phyloP scores from a whole-genome alignment of 495 filamentous ascomycete genomes.

The Margaritispora aquatica region DNA sequence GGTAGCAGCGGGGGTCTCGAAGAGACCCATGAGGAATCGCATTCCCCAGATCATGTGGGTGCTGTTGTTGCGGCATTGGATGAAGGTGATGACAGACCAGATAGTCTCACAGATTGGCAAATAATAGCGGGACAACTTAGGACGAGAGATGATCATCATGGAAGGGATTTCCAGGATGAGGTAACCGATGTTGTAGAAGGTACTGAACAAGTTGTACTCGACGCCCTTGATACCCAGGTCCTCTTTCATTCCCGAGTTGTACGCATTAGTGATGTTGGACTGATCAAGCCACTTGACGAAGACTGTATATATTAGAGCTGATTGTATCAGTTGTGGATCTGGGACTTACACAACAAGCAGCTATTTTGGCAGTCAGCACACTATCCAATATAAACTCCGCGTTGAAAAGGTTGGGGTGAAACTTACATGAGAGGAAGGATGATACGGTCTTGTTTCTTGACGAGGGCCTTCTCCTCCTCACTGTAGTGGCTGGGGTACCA shows the following conservation, averaged over 20 bases:
- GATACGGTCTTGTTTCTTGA: conserved; percentile 47
- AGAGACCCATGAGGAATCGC: conserved; percentile 59
- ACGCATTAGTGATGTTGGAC: conserved; percentile 54
- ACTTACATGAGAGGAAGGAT: conserved; percentile 43
- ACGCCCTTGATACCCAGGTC: conserved; percentile 50
- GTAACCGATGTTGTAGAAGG: conserved; percentile 39
- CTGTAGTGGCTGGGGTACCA: conserved; percentile 22
- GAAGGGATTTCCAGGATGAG: conserved; percentile 41
- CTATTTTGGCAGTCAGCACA: conserved; percentile 24
- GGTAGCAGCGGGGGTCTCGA: conserved; percentile 52
- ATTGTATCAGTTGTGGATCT: neutral
- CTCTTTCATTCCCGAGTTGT: conserved; percentile 60
- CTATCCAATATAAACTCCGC: neutral
- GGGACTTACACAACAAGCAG: conserved; percentile 49
- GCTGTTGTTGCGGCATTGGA: conserved; percentile 33
- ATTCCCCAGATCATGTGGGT: conserved; percentile 49
- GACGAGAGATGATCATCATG: conserved; percentile 35
- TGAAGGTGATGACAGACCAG: conserved; percentile 56
- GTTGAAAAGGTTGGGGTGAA: neutral
- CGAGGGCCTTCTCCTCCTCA: conserved; percentile 14
- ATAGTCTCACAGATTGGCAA: conserved; percentile 49
- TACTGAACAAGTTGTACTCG: conserved; percentile 31
- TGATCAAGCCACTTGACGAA: conserved; percentile 46
- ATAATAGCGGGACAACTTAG: conserved; percentile 36
- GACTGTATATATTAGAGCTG: conserved; percentile 18